These are phyloP conservation scores for Suillus alpinus DNA, from an alignment of 768 basidiomycete genomes.

Conservation along the genomic window DNA sequence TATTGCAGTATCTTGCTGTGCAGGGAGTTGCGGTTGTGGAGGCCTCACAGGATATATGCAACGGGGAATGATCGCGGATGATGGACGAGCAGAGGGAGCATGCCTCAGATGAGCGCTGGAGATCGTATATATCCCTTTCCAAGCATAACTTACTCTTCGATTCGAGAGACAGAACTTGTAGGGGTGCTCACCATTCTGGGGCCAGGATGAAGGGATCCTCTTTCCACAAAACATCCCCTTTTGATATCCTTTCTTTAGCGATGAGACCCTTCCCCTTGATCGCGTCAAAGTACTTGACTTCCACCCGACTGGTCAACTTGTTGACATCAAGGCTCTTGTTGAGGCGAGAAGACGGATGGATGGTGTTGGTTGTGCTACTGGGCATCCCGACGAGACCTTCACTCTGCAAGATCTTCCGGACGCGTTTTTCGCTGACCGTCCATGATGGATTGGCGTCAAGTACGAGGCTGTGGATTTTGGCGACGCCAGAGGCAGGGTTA, in stretches of 20 bases:
- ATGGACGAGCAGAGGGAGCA: constrained; percentile 77
- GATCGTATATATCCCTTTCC: constrained; percentile 72
- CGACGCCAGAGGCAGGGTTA: constrained; percentile 65
- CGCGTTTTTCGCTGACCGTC: constrained; percentile 82
- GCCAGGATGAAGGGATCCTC: constrained; percentile 80
- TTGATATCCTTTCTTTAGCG: constrained; percentile 60
- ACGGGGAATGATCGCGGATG: constrained; percentile 40
- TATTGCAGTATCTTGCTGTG: constrained; percentile 72
- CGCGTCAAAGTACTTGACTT: constrained; percentile 64
- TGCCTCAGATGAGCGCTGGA: constrained; percentile 55
- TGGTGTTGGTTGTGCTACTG: constrained; percentile 10
- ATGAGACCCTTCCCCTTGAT: constrained; percentile 84
- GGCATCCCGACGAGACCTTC: constrained; percentile 43
- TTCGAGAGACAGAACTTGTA: background rate
- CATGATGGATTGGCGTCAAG: constrained; percentile 61
- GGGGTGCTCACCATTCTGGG: constrained; percentile 67
- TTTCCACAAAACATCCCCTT: constrained; percentile 79
- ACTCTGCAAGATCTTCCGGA: constrained; percentile 65
- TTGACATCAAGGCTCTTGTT: constrained; percentile 60
- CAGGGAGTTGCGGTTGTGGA: constrained; percentile 45
- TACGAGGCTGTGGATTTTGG: constrained; percentile 67
- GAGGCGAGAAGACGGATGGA: constrained; percentile 61
- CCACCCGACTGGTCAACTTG: constrained; percentile 62
- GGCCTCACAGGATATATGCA: constrained; percentile 52
- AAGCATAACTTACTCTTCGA: background rate